Evolutionary conservation across 345 rosid species (phyloP), one percentile per base, ranked within the genome.

Genomic region (Boechera stricta): DNA sequence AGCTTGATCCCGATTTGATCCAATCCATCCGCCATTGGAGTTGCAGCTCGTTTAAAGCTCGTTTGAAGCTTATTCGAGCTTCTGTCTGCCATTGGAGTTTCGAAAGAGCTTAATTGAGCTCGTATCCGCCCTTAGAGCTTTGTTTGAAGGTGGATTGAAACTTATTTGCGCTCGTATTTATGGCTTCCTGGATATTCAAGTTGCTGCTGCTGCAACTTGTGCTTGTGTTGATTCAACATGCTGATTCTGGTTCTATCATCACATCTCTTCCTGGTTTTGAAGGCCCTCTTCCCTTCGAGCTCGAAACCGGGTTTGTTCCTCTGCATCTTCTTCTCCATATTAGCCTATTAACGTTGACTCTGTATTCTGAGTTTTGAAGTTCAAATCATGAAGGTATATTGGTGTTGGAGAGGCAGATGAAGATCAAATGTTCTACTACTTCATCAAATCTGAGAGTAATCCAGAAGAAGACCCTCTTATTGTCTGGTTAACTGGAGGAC

Each of bases 221-320:
- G 11, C 44, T 77, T 38, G 61, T 38, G 13, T 36, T 63, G 42
- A 35, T 26, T 66, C 35, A 65, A 12, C 73, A 49, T 64, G 78
- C 11, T 64, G 56, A 67, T 24, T 67, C 77, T 28, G 39, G 69
- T 21, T 76, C 82, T 10, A 69, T 56, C 41, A 12, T 86, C 24
- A 77, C n/a, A 16, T 33, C 53, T 68, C 82, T 85, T 16, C 87
- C 90, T 66, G 86, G 86, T 18, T 87, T 80, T 66, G 58, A 72
- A 13, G 83, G 72, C 7, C 58, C 78, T 15, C 88, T 87, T 82
- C 87, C 86, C 15, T 87, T 87, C 77, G 77, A 83, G 69, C 86
- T 87, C 41, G 84, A 87, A 78, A 85, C 88, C 4, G 90, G 89
- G 87, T 65, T 16, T 75, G 68, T 65, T 48, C 11, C 24, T 52